Conservation (phyloP, 306 rosid genomes). For the Pterocarpus santalinus region DNA sequence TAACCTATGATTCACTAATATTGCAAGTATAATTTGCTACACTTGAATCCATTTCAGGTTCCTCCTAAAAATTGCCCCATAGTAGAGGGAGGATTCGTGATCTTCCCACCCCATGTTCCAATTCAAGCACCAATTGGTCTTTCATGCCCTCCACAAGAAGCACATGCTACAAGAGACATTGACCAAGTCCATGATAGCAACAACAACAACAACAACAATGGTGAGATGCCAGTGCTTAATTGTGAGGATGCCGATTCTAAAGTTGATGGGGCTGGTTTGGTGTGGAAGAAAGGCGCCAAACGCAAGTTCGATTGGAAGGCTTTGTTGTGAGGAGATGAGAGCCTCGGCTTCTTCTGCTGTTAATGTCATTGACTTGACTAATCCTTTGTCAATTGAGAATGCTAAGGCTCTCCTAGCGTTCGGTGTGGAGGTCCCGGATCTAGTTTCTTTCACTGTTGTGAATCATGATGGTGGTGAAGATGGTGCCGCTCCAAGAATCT, state of each 20-base stretch:
- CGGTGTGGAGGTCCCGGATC: constrained; percentile 58
- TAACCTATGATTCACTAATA: no score
- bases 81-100: constrained; percentile 49
- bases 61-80: constrained; percentile 13
- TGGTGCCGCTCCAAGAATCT: constrained; percentile 55
- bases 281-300: constrained; percentile 30
- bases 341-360: constrained; percentile 54
- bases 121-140: no score
- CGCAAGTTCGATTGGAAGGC: constrained; percentile 53
- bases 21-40: no score
- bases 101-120: constrained; percentile 34
- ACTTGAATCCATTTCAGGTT: constrained; percentile 31
- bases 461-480: constrained; percentile 56
- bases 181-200: not conserved
- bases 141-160: no score
- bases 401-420: constrained; percentile 45
- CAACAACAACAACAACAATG: not conserved
- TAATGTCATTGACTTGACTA: constrained; percentile 31
- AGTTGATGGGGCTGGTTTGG: no score
- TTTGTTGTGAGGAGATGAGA: constrained; percentile 57
- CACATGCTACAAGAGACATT: constrained; percentile 29
- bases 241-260: no score
- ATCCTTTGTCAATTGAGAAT: constrained; percentile 51
- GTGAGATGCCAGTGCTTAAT: constrained; percentile 30
- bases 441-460: constrained; percentile 58